phyloP scores from a whole-genome alignment of 2,329 filamentous ascomycete genomes.

The Parafenestella ontariensis region DNA sequence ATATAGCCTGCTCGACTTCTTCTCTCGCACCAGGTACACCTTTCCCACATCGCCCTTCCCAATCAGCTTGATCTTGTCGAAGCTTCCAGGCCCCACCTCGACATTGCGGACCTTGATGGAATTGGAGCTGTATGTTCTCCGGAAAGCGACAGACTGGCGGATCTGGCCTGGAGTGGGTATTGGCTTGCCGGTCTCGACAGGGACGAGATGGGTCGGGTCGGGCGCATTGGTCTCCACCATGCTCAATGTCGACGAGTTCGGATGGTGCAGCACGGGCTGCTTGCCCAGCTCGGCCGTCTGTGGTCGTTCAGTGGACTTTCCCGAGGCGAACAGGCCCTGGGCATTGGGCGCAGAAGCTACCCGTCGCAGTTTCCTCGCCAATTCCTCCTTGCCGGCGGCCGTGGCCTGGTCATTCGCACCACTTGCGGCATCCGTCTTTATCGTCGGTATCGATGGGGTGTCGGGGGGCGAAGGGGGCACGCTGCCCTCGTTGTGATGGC shows the following conservation, averaged over 20 bases:
- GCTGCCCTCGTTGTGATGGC: conserved; percentile 93
- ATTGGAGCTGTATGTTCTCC: conserved; percentile 97
- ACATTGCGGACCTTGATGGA: conserved; percentile 98
- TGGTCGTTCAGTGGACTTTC: conserved; percentile 65
- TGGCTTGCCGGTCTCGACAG: conserved; percentile 55
- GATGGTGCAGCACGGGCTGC: conserved; percentile 72
- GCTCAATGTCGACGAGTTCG: conserved; percentile 60
- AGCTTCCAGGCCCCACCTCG: conserved; percentile 92
- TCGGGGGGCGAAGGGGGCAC: conserved; percentile 92
- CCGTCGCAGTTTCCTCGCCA: conserved; percentile 88
- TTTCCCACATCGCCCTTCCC: conserved; percentile 99
- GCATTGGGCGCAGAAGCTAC: conserved; percentile 97
- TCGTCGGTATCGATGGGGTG: conserved; percentile 71
- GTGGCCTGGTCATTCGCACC: conserved; percentile 70
- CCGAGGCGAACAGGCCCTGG: conserved; percentile 79
- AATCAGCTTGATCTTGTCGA: conserved; percentile 99
- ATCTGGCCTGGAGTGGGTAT: conserved; percentile 72
- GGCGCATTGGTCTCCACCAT: conserved; percentile 58
- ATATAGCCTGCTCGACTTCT: conserved; percentile 94
- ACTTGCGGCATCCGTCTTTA: conserved; percentile 72
- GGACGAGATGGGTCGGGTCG: conserved; percentile 36
- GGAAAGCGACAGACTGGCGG: conserved; percentile 74
- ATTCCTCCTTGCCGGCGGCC: conserved; percentile 86
- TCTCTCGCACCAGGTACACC: conserved; percentile 95
- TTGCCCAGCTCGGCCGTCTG: conserved; percentile 87